Base-by-base conservation (phyloP, 2,329 filamentous ascomycete genomes). In the Penicillium hesseltinei region DNA sequence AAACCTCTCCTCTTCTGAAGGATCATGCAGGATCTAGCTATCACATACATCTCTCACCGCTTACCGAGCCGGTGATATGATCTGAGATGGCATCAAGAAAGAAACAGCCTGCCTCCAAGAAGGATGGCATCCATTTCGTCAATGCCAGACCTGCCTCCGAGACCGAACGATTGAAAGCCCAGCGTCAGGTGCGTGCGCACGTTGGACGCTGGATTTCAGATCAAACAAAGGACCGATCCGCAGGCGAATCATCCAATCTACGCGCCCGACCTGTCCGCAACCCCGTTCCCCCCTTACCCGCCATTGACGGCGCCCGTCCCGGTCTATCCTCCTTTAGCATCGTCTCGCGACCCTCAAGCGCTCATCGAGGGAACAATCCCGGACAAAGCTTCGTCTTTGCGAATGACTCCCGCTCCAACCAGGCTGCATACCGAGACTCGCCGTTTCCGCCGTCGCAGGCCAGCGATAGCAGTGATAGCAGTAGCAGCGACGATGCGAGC, bases 161-260 rank as follows among this genome's bases (percentile, higher is more conserved):
- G 23, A 59, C 51, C 0, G 71, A 73, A 45, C 64, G 64, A 40
- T 25, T 66, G 19, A 64, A 60, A 40, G 68, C 69, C 4, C 68
- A 71, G 46, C 67, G 66, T 15, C 39, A 69, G 44, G 71, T 73
- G n/a, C 67, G 70, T 45, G 70, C 70, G 8, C 71, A 73, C 54
- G 71, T 73, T 13, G 71, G 71, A n/a, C 64, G 66, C 61, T 73
- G 69, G 71, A 73, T 73, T 45, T 73, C 71, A 51, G 68, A 70
- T 21, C 71, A 73, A 51, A 71, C 70, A 33, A 73, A 68, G 57
- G 69, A 70, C 31, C 68, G 68, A 47, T 57, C 62, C 11, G 45
- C 56, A 9, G 62, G 50, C 40, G 39, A 27, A 45, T 45, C 50
- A 47, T 42, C 42, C 54, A 11, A 59, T 23, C 36, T 53, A 7